Percentiles rank a stretch among this genome's conserved stretches.
phyloP scores from a whole-genome alignment of 495 filamentous ascomycete species.

The Physcia stellaris region DNA sequence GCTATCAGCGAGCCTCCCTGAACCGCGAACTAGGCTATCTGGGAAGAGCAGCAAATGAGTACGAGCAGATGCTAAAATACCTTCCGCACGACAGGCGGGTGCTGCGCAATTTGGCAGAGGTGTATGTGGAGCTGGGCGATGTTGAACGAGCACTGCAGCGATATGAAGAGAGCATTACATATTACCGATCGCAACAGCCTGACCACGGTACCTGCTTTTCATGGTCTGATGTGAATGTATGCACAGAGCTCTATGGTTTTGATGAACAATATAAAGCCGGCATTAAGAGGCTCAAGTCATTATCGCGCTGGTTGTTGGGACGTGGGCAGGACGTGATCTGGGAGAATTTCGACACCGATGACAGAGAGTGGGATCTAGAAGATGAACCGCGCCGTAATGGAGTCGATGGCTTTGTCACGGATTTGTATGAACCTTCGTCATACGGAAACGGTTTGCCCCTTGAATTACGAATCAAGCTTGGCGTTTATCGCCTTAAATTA shows the following conservation, averaged over 20 bases:
- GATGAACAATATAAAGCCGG: constrained; percentile 47
- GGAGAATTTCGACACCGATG: constrained; percentile 63
- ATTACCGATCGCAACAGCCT: constrained; percentile 33
- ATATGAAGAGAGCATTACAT: constrained; percentile 46
- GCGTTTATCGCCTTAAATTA: constrained; percentile 60
- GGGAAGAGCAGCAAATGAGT: constrained; percentile 45
- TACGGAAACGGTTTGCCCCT: constrained; percentile 70
- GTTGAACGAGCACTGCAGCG: constrained; percentile 40
- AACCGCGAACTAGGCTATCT: constrained; percentile 43
- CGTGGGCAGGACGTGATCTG: constrained; percentile 63
- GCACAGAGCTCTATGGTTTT: constrained; percentile 62
- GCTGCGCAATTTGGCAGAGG: constrained; percentile 49
- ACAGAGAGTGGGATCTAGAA: constrained; percentile 80
- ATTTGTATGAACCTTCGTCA: constrained; percentile 36
- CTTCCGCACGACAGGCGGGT: constrained; percentile 45
- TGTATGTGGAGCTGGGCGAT: constrained; percentile 45
- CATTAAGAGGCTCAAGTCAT: constrained; percentile 47
- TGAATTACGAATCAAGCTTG: constrained; percentile 77
- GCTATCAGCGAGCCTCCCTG: constrained; percentile 45
- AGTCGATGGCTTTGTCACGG: constrained; percentile 40
- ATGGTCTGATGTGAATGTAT: constrained; percentile 78
- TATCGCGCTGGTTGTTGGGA: constrained; percentile 73
- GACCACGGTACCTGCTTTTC: constrained; percentile 43
- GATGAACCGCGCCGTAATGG: constrained; percentile 52
- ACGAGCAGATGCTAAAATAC: constrained; percentile 45